phyloP scores from a whole-genome alignment of 495 filamentous ascomycete genomes.

The Annulohypoxylon moriforme region DNA sequence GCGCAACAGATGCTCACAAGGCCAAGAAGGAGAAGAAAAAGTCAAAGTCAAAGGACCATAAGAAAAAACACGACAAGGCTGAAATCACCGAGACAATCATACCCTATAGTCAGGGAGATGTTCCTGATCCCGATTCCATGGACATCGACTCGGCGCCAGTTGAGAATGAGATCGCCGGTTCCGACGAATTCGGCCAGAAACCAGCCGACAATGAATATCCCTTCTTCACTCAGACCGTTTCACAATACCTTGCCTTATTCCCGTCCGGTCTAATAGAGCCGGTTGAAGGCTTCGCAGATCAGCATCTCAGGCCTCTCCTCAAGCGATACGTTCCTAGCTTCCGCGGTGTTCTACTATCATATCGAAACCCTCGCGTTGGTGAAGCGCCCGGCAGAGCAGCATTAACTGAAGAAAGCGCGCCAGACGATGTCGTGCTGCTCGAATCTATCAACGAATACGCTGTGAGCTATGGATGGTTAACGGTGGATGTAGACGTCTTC shows the following conservation, averaged over 20 bases:
- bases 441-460: slow-evolving; percentile 59
- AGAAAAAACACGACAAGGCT: slow-evolving; percentile 44
- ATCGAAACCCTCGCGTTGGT: slow-evolving; percentile 59
- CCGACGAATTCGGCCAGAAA: slow-evolving; percentile 26
- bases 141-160: slow-evolving; percentile 40
- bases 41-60: slow-evolving; percentile 23
- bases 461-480: slow-evolving; percentile 60
- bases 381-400: slow-evolving; percentile 54
- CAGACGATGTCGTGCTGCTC: slow-evolving; percentile 47
- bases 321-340: slow-evolving; percentile 60
- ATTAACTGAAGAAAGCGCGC: slow-evolving; percentile 53
- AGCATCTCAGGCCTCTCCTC: slow-evolving; percentile 59
- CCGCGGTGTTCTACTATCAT: slow-evolving; percentile 58
- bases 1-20: slow-evolving; percentile 16
- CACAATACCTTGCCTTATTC: slow-evolving; percentile 61
- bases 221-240: slow-evolving; percentile 61
- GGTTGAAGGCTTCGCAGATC: slow-evolving; percentile 55
- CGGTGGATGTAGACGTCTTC: slow-evolving; percentile 59
- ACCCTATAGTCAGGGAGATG: slow-evolving; percentile 21
- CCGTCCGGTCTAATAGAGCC: slow-evolving; percentile 59
- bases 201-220: slow-evolving; percentile 49
- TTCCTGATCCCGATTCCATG: slow-evolving; percentile 39
- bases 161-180: slow-evolving; percentile 12
- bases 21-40: slow-evolving; percentile 48
- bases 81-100: slow-evolving; percentile 33